Evolutionary conservation across 495 filamentous ascomycete genomes (phyloP).

Genomic region (Corynascus novoguineensis): DNA sequence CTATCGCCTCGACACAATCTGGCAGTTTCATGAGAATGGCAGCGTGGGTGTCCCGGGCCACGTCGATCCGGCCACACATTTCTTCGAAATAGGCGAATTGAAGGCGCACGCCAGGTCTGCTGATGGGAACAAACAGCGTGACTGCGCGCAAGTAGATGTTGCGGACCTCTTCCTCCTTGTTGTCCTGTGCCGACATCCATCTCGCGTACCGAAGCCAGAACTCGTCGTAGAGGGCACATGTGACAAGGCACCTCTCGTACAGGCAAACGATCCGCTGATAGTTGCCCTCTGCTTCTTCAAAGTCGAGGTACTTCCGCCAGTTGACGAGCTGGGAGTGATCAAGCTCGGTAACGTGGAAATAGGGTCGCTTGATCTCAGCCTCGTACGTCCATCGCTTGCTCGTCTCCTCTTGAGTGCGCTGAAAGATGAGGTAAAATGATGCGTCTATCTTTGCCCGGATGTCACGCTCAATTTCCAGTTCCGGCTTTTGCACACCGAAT

Average conservation of each 20-base stretch:
- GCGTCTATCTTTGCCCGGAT: slow-evolving; percentile 72
- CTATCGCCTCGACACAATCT: slow-evolving; percentile 79
- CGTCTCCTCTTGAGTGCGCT: slow-evolving; percentile 78
- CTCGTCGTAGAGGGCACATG: slow-evolving; percentile 90
- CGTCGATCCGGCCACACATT: slow-evolving; percentile 63
- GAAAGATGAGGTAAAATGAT: slow-evolving; percentile 75
- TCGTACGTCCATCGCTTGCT: slow-evolving; percentile 95
- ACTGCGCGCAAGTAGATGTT: slow-evolving; percentile 88
- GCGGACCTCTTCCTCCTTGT: slow-evolving; percentile 85
- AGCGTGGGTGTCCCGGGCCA: slow-evolving; percentile 77
- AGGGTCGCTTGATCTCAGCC: slow-evolving; percentile 89
- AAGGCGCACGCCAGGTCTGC: slow-evolving; percentile 69
- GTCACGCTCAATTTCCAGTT: slow-evolving; percentile 79
- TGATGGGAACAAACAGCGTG: slow-evolving; percentile 79
- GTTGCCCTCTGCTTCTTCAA: slow-evolving; percentile 82
- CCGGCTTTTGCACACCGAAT: slow-evolving; percentile 44
- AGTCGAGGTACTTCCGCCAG: slow-evolving; percentile 96
- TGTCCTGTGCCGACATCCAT: slow-evolving; percentile 82
- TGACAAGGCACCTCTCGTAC: slow-evolving; percentile 90
- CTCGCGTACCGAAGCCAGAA: slow-evolving; percentile 97
- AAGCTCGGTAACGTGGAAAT: slow-evolving; percentile 93
- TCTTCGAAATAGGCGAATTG: slow-evolving; percentile 96
- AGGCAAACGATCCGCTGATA: slow-evolving; percentile 71
- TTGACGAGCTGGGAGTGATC: slow-evolving; percentile 82
- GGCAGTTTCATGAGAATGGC: slow-evolving; percentile 63